A percentile compares a stretch with the other conserved stretches of the same genome.
These are phyloP conservation scores for Metschnikowia matae DNA, from an alignment of 805 yeast species.

Conservation along the genomic window DNA sequence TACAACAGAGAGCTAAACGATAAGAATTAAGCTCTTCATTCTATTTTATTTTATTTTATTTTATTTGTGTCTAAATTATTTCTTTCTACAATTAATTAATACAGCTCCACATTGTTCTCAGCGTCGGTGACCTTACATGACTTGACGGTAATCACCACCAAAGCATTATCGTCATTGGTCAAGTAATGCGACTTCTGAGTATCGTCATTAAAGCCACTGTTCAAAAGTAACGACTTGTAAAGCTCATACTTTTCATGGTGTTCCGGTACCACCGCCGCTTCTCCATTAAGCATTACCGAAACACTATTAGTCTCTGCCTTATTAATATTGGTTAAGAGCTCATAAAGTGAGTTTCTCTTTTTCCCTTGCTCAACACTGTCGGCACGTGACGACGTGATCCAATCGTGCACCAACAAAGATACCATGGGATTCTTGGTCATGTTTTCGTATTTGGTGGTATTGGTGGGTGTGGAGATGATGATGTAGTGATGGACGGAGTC, in stretches of 20 bases:
- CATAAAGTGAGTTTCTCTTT: constrained; percentile 31
- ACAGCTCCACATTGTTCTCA: constrained; percentile 52
- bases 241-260: constrained; percentile 48
- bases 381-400: constrained; percentile 61
- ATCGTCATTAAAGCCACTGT: constrained; percentile 64
- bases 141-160: constrained; percentile 60
- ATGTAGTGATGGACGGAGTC: constrained; percentile 46
- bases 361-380: constrained; percentile 12
- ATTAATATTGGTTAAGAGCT: constrained; percentile 69
- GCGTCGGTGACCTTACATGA: constrained; percentile 78
- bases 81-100: constrained; percentile 4
- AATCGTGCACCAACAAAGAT: constrained; percentile 82
- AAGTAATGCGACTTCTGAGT: constrained; percentile 51
- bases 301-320: constrained; percentile 70
- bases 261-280: constrained; percentile 49
- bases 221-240: constrained; percentile 58
- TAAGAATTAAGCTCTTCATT: too few relatives aligned
- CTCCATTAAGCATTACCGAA: constrained; percentile 78
- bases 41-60: too few relatives aligned
- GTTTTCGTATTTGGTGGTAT: constrained; percentile 73
- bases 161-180: constrained; percentile 51
- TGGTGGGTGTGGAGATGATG: constrained; percentile 65
- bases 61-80: not conserved
- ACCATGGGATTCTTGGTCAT: constrained; percentile 69
- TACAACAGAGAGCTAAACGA: not conserved